Evolutionary conservation across 1,284 basidiomycete species (phyloP).

Genomic region (Papiliotrema nemorosa): DNA sequence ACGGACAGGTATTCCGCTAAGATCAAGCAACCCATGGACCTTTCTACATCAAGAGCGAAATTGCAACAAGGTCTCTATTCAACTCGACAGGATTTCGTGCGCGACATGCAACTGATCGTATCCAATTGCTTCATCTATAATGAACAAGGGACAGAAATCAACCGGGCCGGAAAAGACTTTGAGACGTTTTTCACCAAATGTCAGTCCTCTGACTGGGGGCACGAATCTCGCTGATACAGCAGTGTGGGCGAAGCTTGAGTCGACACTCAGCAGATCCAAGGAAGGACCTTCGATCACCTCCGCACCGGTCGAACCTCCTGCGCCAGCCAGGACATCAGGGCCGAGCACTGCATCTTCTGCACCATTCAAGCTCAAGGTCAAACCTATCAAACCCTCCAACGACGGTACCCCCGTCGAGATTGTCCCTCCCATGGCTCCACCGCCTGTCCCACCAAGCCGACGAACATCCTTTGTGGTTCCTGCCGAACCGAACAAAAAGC

Average conservation of each 20-base stretch:
- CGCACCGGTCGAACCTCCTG: constrained; percentile 36
- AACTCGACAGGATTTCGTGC: constrained; percentile 75
- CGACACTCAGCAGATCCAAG: constrained; percentile 23
- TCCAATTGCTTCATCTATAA: constrained; percentile 88
- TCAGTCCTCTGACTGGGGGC: constrained; percentile 52
- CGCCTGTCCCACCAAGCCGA: constrained; percentile 29
- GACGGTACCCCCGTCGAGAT: constrained; percentile 10
- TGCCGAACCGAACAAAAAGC: constrained; percentile 17
- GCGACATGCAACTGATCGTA: constrained; percentile 85
- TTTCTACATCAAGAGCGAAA: constrained; percentile 83
- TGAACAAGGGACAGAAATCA: constrained; percentile 61
- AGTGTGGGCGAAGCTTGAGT: constrained; percentile 41
- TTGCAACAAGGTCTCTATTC: constrained; percentile 77
- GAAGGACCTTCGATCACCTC: not conserved
- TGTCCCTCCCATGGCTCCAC: constrained; percentile 41
- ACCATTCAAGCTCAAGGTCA: constrained; percentile 32
- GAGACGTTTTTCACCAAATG: constrained; percentile 82
- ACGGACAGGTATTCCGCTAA: constrained; percentile 74
- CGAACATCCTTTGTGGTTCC: constrained; percentile 7
- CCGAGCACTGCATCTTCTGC: too few relatives aligned
- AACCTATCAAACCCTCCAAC: constrained; percentile 28
- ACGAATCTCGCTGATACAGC: constrained; percentile 6
- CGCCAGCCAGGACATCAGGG: too few relatives aligned
- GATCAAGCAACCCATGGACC: constrained; percentile 92
- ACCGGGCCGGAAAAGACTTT: constrained; percentile 70